These are phyloP conservation scores for Argentina anserina DNA, from an alignment of 306 rosid species.

Conservation along the genomic window DNA sequence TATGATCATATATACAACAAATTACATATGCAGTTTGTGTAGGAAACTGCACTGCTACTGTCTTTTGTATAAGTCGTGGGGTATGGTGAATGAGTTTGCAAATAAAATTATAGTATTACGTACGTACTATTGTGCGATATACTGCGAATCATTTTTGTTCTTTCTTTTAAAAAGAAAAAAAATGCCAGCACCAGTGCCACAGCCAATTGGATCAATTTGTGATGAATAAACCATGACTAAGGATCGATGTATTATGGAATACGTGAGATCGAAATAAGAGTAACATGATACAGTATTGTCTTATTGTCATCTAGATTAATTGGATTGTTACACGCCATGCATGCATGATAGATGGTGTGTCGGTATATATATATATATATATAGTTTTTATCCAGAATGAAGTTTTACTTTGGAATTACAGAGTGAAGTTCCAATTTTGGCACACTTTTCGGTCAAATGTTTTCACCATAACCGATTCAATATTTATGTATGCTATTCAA, in stretches of 20 bases:
- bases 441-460: too few relatives aligned
- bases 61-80: not conserved
- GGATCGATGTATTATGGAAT: not conserved
- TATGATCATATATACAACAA: not conserved
- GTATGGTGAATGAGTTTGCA: not conserved
- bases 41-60: not conserved
- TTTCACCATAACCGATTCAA: too few relatives aligned
- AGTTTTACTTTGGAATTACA: too few relatives aligned
- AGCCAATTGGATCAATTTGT: not conserved
- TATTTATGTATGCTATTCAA: too few relatives aligned
- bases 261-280: not conserved
- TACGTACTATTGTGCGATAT: not conserved
- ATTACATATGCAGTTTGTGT: not conserved
- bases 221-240: not conserved
- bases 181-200: too few relatives aligned
- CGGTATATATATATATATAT: not conserved
- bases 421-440: too few relatives aligned
- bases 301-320: not conserved
- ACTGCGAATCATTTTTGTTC: not conserved
- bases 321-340: not conserved
- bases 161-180: too few relatives aligned
- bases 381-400: too few relatives aligned
- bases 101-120: not conserved
- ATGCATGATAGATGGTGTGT: not conserved
- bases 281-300: not conserved